phyloP scores from a whole-genome alignment of 495 filamentous ascomycete species.

The Hamigera avellanea region DNA sequence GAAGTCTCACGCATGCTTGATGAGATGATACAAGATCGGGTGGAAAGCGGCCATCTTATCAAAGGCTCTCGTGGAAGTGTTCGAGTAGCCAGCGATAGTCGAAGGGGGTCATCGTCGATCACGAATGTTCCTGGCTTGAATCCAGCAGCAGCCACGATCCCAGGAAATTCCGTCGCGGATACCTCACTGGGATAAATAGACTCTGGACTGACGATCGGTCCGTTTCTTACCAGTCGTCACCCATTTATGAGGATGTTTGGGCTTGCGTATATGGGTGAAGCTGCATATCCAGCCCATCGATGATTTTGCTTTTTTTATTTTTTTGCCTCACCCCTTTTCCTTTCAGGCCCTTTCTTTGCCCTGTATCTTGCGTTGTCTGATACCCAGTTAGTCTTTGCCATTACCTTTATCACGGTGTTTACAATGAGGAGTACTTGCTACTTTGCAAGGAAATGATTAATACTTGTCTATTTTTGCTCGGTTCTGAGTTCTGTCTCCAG shows the following conservation, averaged over 20 bases:
- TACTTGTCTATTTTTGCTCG: no score
- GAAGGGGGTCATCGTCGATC: constrained; percentile 22
- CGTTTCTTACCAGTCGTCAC: neutral
- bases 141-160: constrained; percentile 1
- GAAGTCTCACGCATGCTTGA: constrained; percentile 86
- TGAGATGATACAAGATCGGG: constrained; percentile 85
- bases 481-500: no score
- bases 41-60: constrained; percentile 55
- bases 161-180: constrained; percentile 6
- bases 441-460: no score
- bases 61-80: constrained; percentile 47
- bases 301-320: constrained; percentile 9
- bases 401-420: neutral
- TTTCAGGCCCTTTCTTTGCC: constrained; percentile 4
- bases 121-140: constrained; percentile 17
- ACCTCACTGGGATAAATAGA: constrained; percentile 8
- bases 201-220: no score
- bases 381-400: neutral
- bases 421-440: no score
- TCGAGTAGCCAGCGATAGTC: constrained; percentile 28
- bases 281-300: no score
- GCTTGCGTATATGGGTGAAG: no score
- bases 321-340: constrained; percentile 10
- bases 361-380: constrained; percentile 5
- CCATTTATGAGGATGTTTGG: neutral